phyloP scores from a whole-genome alignment of 176 grass and related monocot genomes.

The Eragrostis curvula region DNA sequence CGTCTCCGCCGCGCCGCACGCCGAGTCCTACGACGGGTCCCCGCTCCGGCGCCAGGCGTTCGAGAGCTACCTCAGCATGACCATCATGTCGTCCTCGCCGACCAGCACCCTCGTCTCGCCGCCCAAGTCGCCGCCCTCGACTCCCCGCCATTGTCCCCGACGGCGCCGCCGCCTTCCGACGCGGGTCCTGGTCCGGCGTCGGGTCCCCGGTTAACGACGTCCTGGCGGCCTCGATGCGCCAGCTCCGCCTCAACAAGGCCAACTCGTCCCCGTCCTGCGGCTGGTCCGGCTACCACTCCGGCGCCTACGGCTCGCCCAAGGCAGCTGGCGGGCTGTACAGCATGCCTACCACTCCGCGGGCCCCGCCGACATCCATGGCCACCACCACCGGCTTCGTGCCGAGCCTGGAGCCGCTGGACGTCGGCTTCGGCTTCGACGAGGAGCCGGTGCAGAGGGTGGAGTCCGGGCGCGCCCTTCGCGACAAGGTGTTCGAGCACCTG shows the following conservation, averaged over 20 bases:
- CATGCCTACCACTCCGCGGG: constrained; percentile 63
- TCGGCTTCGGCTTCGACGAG: constrained; percentile 45
- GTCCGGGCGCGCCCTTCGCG: constrained; percentile 73
- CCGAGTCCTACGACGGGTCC: constrained; percentile 82
- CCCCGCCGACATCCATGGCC: not conserved
- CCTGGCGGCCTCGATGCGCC: constrained; percentile 57
- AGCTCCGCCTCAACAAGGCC: constrained; percentile 67
- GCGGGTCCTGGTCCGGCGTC: constrained; percentile 46
- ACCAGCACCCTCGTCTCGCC: constrained; percentile 78
- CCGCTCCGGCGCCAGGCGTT: constrained; percentile 69
- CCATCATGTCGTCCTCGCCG: constrained; percentile 62
- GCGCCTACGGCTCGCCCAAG: constrained; percentile 48
- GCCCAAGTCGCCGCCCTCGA: constrained; percentile 65
- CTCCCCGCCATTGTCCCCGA: constrained; percentile 84
- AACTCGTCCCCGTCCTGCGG: constrained; percentile 56
- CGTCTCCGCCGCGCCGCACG: not conserved
- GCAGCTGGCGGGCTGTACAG: constrained; percentile 58
- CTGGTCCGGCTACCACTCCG: constrained; percentile 39
- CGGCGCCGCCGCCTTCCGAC: constrained; percentile 23
- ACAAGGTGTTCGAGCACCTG: constrained; percentile 75
- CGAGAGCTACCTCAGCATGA: constrained; percentile 63
- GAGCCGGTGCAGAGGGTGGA: constrained; percentile 76
- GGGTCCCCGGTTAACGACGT: constrained; percentile 70
- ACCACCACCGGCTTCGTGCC: constrained; percentile 3
- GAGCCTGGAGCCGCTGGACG: constrained; percentile 42